phyloP scores from a whole-genome alignment of 1,284 basidiomycete species.

The Meira nashicola region DNA sequence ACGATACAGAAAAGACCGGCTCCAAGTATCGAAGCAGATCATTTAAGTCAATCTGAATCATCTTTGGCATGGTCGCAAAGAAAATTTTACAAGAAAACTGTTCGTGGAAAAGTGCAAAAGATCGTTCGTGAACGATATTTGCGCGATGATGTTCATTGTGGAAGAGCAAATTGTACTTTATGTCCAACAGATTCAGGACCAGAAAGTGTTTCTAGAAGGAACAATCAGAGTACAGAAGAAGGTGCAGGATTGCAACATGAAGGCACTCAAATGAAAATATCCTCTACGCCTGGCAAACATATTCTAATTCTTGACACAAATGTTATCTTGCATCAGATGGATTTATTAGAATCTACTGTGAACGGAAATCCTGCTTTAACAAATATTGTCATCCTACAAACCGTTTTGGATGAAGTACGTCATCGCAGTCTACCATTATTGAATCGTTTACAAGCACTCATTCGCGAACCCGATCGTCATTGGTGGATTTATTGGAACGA shows the following conservation, averaged over 20 bases:
- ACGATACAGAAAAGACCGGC: conserved; percentile 47
- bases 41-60: conserved; percentile 1
- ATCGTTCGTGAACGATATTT: conserved; percentile 94
- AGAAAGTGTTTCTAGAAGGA: neutral
- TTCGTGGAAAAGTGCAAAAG: conserved; percentile 86
- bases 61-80: conserved; percentile 21
- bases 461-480: conserved; percentile 40
- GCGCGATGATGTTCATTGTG: conserved; percentile 87
- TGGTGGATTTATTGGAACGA: conserved; percentile 19
- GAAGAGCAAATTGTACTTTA: conserved; percentile 47
- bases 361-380: conserved; percentile 29
- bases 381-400: conserved; percentile 74
- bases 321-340: conserved; percentile 75
- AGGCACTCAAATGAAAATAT: neutral
- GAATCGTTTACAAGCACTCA: conserved; percentile 58
- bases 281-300: conserved; percentile 56
- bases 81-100: conserved; percentile 66
- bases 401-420: conserved; percentile 89
- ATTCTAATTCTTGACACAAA: conserved; percentile 93
- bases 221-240: neutral
- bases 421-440: conserved; percentile 89
- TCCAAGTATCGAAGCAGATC: conserved; percentile 21
- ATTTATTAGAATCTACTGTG: conserved; percentile 21
- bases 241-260: neutral
- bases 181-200: neutral